Conservation (phyloP, 257 asterid species). For the Solanum clarkiae region DNA sequence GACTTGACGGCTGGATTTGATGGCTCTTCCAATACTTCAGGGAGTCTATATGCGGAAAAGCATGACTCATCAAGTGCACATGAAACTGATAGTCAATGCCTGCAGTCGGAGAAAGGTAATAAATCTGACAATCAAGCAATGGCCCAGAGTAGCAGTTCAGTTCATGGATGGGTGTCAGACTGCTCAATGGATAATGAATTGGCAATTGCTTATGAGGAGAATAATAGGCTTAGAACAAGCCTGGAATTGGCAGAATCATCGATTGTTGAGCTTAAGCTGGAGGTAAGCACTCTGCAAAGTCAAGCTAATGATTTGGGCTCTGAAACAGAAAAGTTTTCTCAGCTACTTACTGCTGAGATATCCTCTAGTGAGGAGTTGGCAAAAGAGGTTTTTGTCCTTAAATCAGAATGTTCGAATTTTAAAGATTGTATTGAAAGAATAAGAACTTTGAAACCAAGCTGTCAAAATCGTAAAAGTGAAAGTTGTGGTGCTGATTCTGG, state of each 20-base stretch:
- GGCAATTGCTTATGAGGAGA: conserved; percentile 59
- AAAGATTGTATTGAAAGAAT: conserved; percentile 55
- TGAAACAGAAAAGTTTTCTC: conserved; percentile 50
- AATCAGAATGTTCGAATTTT: conserved; percentile 50
- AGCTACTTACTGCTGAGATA: conserved; percentile 44
- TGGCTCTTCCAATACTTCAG: conserved; percentile 84
- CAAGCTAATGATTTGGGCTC: conserved; percentile 58
- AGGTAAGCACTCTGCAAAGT: conserved; percentile 64
- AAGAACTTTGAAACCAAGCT: conserved; percentile 30
- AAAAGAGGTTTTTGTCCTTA: conserved; percentile 51
- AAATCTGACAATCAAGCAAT: conserved; percentile 31
- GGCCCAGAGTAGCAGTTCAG: conserved; percentile 32
- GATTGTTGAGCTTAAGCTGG: conserved; percentile 60
- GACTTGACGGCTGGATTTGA: conserved; percentile 60
- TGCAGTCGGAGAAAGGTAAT: conserved; percentile 34
- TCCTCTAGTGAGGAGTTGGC: conserved; percentile 54
- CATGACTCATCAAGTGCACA: conserved; percentile 36
- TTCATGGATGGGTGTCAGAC: conserved; percentile 47
- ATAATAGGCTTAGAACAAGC: conserved; percentile 56
- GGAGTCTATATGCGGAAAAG: conserved; percentile 67
- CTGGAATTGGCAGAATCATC: conserved; percentile 75
- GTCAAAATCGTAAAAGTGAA: conserved; percentile 22
- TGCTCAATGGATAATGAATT: conserved; percentile 48
- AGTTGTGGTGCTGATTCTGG: conserved; percentile 17
- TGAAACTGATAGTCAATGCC: conserved; percentile 43